Evolutionary conservation across 1,139 yeast genomes (phyloP).

Genomic region (Pichia inconspicua): DNA sequence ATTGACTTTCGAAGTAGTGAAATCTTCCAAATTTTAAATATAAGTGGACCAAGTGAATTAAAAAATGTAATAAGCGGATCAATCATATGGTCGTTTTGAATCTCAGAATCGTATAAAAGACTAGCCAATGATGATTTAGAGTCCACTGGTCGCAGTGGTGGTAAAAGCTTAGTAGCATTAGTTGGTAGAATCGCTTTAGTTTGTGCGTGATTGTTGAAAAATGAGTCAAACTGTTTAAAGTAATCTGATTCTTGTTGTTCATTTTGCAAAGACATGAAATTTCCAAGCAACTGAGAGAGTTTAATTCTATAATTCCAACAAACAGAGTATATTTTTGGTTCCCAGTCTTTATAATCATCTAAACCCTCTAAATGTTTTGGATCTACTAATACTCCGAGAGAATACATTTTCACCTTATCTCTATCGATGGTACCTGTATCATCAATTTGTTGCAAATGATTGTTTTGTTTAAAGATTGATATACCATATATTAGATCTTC

Average conservation of each 20-base stretch:
- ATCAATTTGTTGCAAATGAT: slow-evolving; percentile 13
- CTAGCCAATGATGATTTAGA: slow-evolving; percentile 1
- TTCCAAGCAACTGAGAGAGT: slow-evolving; percentile 37
- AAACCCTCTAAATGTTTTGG: slow-evolving; percentile 21
- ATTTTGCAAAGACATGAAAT: slow-evolving; percentile 30
- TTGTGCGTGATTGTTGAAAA: slow-evolving; percentile 24
- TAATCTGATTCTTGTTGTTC: slow-evolving; percentile 14
- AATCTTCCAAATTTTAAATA: slow-evolving; percentile 65
- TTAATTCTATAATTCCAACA: slow-evolving; percentile 51
- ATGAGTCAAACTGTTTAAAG: slow-evolving; percentile 26
- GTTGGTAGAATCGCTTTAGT: neutral
- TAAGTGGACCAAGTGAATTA: slow-evolving; percentile 58
- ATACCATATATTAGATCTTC: slow-evolving; percentile 36
- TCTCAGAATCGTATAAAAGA: slow-evolving; percentile 1
- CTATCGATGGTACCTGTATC: slow-evolving; percentile 33
- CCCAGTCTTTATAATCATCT: slow-evolving; percentile 32
- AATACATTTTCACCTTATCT: slow-evolving; percentile 51
- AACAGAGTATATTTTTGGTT: slow-evolving; percentile 44
- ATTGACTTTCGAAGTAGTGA: slow-evolving; percentile 56
- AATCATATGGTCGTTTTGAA: slow-evolving; percentile 39
- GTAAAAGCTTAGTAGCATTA: neutral
- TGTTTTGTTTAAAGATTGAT: slow-evolving; percentile 41
- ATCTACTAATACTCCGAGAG: slow-evolving; percentile 57
- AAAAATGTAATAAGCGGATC: slow-evolving; percentile 41
- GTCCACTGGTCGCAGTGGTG: neutral